Evolutionary conservation across 2,329 filamentous ascomycete genomes (phyloP).

Genomic region (Xylariomycetidae sp.): DNA sequence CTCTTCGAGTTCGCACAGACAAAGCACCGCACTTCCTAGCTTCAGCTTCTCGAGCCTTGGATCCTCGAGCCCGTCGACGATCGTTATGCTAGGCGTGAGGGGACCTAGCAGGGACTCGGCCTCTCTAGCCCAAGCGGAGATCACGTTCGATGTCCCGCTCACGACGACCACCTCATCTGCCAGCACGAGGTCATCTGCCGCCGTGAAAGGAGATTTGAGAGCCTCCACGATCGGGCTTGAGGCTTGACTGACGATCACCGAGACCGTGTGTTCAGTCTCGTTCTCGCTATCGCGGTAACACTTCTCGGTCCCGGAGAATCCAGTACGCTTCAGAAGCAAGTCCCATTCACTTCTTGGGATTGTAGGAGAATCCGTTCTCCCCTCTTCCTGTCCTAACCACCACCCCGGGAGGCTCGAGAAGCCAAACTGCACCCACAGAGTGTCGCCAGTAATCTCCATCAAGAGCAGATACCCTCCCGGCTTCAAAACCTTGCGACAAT

Average conservation of each 20-base stretch:
- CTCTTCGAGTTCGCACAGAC: constrained; percentile 5
- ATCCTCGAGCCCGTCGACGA: background rate
- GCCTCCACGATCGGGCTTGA: constrained; percentile 2
- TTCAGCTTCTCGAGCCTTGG: background rate
- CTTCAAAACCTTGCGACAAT: constrained; percentile 17
- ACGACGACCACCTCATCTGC: background rate
- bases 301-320: constrained; percentile 5
- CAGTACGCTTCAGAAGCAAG: constrained; percentile 1
- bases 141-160: too few species aligned
- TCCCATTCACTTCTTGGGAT: constrained; percentile 4
- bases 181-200: background rate
- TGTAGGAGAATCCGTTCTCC: constrained; percentile 1
- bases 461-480: constrained; percentile 15
- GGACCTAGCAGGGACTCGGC: background rate
- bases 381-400: constrained; percentile 5
- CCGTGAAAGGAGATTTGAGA: constrained; percentile 6
- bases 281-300: too few species aligned
- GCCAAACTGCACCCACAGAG: constrained; percentile 1
- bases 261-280: background rate
- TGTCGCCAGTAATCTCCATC: constrained; percentile 4
- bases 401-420: constrained; percentile 5
- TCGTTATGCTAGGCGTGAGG: background rate
- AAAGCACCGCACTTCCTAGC: constrained; percentile 1
- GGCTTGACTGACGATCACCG: constrained; percentile 7
- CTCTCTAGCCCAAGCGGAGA: background rate